Base-by-base conservation (phyloP, 106 monocot species). In the Posidonia australis region DNA sequence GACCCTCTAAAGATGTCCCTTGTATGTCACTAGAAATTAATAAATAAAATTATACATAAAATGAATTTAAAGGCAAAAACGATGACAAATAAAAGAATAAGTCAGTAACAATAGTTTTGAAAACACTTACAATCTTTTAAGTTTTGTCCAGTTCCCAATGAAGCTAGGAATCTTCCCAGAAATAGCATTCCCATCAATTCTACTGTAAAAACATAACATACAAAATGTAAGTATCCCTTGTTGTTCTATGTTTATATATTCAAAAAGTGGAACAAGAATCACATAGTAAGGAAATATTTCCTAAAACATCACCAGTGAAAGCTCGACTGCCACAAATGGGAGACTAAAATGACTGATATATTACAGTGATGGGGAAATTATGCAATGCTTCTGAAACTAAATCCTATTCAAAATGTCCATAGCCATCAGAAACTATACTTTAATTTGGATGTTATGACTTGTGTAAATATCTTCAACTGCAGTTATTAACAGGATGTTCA, bases 101-200 rank as follows among this genome's bases (percentile, higher is more conserved):
- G n/a, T n/a, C n/a, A n/a, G n/a, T n/a, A n/a, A n/a, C n/a, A n/a
- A n/a, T n/a, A n/a, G n/a, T n/a, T n/a, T 12, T 13, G 5, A 32
- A 0, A 36, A 9, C 9, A 67, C 78, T 81, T 30, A 86, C 86
- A 86, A 41, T 32, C 67, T 60, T 48, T 63, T 48, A 18, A 86
- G 69, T 5, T 70, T 53, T 13, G 77, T 77, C 79, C 81, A 86
- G 17, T 85, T 85, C 19, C 76, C 72, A 13, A 85, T 70, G 66
- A 85, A 81, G 31, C 53, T 70, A 27, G 81, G 86, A 46, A 86
- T 82, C 26, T 74, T 79, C 10, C 86, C 86, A 44, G 79, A 52
- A n/a, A 86, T 67, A 25, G 67, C 71, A 49, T 66, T 86, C 22
- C 77, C 81, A 65, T 82, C 77, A 25, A 86, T 79, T 61, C 78